phyloP scores from a whole-genome alignment of 768 basidiomycete species.

The Termitomyces titanicus region DNA sequence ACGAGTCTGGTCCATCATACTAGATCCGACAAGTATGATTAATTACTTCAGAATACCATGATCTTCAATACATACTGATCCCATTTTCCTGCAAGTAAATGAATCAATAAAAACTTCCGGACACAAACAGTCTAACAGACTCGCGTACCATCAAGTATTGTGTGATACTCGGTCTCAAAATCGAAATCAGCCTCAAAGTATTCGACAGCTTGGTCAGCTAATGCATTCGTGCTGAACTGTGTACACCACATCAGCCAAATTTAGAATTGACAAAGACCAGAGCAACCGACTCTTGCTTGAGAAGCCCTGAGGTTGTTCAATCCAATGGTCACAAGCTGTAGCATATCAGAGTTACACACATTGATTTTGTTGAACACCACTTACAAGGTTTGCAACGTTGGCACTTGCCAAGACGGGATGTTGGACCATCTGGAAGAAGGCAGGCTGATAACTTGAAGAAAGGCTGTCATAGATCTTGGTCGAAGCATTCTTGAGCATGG shows the following conservation, averaged over 20 bases:
- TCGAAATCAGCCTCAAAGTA: slow-evolving; percentile 62
- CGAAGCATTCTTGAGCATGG: slow-evolving; percentile 42
- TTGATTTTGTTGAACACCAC: not conserved
- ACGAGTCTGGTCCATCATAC: slow-evolving; percentile 76
- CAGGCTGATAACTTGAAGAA: slow-evolving; percentile 40
- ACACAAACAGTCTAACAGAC: not conserved
- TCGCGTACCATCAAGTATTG: slow-evolving; percentile 46
- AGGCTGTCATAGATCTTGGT: slow-evolving; percentile 54
- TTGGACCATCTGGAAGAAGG: slow-evolving; percentile 72
- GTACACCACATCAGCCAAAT: not conserved
- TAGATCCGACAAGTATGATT: slow-evolving; percentile 9
- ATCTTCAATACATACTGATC: slow-evolving; percentile 40
- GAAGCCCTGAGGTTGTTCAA: slow-evolving; percentile 57
- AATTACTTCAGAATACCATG: not conserved
- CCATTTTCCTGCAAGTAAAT: slow-evolving; percentile 50
- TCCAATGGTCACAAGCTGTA: slow-evolving; percentile 51
- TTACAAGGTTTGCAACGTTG: slow-evolving; percentile 51
- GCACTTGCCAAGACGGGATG: slow-evolving; percentile 58
- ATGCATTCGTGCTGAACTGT: slow-evolving; percentile 51
- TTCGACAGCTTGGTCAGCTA: slow-evolving; percentile 50
- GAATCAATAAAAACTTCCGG: not conserved
- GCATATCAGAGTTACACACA: too few relatives aligned
- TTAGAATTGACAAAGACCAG: not conserved
- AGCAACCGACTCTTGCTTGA: slow-evolving; percentile 45
- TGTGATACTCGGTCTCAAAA: slow-evolving; percentile 58